Conservation (phyloP, 352 stramenopile species). For the Phytopythium aichiense region DNA sequence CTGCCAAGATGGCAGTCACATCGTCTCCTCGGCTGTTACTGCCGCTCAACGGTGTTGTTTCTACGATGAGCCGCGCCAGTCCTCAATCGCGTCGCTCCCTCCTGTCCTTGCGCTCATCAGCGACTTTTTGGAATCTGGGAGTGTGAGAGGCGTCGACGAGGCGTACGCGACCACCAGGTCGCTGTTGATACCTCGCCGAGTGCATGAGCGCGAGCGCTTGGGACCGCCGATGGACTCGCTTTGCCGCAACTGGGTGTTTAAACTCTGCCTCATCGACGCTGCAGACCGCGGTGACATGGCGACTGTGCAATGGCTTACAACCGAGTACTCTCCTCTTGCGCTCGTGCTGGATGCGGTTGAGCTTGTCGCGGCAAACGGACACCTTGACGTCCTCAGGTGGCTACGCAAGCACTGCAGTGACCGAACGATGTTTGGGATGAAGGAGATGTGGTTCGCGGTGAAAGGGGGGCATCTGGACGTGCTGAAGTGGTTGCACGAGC, state of each 20-base stretch:
- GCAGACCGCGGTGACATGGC: background rate
- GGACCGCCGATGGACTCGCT: background rate
- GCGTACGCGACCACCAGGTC: background rate
- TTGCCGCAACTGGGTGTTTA: background rate
- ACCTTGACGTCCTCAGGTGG: background rate
- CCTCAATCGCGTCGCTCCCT: background rate
- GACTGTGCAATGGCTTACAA: background rate
- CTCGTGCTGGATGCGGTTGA: slow-evolving; percentile 1
- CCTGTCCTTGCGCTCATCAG: background rate
- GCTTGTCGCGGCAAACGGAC: background rate
- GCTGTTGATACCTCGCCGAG: background rate
- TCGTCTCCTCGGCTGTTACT: background rate
- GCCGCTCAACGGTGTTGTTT: background rate
- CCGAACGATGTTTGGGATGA: background rate
- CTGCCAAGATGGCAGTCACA: background rate
- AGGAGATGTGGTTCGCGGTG: background rate
- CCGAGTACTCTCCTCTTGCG: background rate
- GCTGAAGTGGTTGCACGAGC: slow-evolving; percentile 2
- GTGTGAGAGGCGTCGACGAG: background rate
- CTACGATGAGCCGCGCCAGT: background rate
- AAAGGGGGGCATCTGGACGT: background rate
- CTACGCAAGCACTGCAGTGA: background rate
- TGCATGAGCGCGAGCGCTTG: background rate
- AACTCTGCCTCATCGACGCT: background rate
- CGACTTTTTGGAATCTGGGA: background rate